phyloP scores from a whole-genome alignment of 2,329 filamentous ascomycete genomes.

The Fusarium ramigenum region DNA sequence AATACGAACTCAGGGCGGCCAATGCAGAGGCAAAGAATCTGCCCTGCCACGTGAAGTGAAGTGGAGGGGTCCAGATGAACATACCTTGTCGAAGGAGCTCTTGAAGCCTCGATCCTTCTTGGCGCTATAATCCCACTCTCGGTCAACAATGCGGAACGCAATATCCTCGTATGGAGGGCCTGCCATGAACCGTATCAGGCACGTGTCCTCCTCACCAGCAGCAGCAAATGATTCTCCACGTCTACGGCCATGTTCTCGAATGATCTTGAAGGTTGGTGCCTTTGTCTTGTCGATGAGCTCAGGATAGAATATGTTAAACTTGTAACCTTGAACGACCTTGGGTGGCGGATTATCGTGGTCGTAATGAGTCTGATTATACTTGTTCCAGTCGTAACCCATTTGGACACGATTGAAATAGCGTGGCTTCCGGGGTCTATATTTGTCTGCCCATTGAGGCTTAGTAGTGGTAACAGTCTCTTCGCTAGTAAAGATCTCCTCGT shows the following conservation, averaged over 20 bases:
- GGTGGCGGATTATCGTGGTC: constrained; percentile 98
- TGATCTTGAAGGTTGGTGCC: constrained; percentile 94
- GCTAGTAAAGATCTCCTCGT: constrained; percentile 93
- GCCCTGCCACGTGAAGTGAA: constrained; percentile 21
- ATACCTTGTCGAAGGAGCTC: constrained; percentile 96
- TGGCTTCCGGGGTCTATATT: constrained; percentile 90
- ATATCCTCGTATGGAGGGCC: constrained; percentile 97
- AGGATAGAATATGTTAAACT: constrained; percentile 99
- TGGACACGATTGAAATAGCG: constrained; percentile 98
- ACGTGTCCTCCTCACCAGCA: constrained; percentile 96
- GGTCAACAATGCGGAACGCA: constrained; percentile 96
- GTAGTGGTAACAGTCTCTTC: constrained; percentile 76
- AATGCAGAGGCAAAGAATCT: constrained; percentile 20
- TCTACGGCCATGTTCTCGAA: constrained; percentile 88
- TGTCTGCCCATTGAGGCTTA: constrained; percentile 81
- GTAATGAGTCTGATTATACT: constrained; percentile 99
- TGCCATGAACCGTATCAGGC: constrained; percentile 93
- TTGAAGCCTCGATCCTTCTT: constrained; percentile 94
- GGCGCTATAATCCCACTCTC: constrained; percentile 98
- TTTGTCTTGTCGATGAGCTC: constrained; percentile 95
- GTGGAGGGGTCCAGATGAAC: constrained; percentile 43
- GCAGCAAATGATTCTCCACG: constrained; percentile 92
- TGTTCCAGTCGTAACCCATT: constrained; percentile 99
- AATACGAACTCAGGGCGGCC: constrained; percentile 10
- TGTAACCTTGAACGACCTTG: constrained; percentile 98